Base-by-base conservation (phyloP, 257 asterid genomes). In the Henckelia pumila region DNA sequence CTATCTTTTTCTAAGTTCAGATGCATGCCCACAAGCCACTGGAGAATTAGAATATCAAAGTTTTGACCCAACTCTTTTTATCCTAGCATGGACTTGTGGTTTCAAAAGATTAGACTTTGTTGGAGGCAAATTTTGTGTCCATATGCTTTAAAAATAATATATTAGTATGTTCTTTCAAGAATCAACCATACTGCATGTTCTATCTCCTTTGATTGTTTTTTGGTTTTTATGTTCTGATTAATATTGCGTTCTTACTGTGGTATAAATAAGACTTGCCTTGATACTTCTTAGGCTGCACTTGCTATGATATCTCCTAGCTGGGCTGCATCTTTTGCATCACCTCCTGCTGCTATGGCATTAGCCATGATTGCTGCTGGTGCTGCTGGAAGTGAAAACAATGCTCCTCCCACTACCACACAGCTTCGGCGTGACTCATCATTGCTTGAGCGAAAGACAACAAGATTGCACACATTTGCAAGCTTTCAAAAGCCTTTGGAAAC, bases 321-420 rank as follows among this genome's bases (percentile, higher is more conserved):
- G 99, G 99, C 99, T 71, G 96, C 97, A 76, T 83, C 99, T 61
- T 93, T 93, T 81, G 99, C 99, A 58, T 90, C 99, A 71, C 99
- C 99, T 53, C 97, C 99, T 63, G 97, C 97, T 79, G 95, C 99
- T 56, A 82, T 93, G 97, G 95, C 95, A 22, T 84, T 93, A 77
- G 95, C 97, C 33, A 93, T 93, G 97, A 84, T 93, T 69, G 99
- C 97, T 76, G 99, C 99, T 53, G 99, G 99, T 75, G 95, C 97
- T 76, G 95, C 83, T 81, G 99, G 99, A 66, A 95, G 91, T 71
- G 99, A 93, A 83, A 75, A 83, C 26, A 40, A 81, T 61, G 79
- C 91, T 70, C 90, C 97, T 72, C 79, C 79, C 26, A 61, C 87
- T 56, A 57, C 85, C 71, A 63, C 88, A 72, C 91, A 86, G n/a